phyloP scores from a whole-genome alignment of 2,329 filamentous ascomycete species.

The Apiospora phragmitis region DNA sequence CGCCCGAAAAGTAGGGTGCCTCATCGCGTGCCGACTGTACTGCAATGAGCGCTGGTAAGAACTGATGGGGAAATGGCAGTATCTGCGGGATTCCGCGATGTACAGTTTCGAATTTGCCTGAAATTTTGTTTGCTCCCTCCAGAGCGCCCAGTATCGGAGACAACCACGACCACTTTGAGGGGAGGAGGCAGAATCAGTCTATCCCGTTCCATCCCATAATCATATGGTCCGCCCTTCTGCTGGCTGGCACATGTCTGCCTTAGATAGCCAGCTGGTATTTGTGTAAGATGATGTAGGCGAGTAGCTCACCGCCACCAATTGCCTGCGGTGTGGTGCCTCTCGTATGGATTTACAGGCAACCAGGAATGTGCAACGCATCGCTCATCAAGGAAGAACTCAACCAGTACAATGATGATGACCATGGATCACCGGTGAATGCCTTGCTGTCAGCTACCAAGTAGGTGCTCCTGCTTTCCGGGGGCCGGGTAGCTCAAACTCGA shows the following conservation, averaged over 20 bases:
- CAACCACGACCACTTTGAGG: slow-evolving; percentile 34
- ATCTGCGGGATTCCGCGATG: slow-evolving; percentile 35
- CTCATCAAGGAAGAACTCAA: slow-evolving; percentile 40
- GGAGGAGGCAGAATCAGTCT: slow-evolving; percentile 37
- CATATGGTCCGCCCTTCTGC: slow-evolving; percentile 31
- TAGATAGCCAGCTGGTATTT: neutral
- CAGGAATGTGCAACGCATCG: slow-evolving; percentile 40
- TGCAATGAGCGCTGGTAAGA: slow-evolving; percentile 28
- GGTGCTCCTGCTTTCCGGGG: too few relatives aligned
- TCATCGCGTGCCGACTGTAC: slow-evolving; percentile 26
- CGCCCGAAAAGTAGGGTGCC: slow-evolving; percentile 23
- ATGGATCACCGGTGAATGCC: slow-evolving; percentile 43
- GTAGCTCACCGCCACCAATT: neutral
- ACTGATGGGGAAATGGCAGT: slow-evolving; percentile 24
- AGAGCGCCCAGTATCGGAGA: slow-evolving; percentile 42
- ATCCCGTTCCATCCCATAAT: neutral
- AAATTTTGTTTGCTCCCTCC: slow-evolving; percentile 42
- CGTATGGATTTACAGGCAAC: neutral
- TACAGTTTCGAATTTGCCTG: slow-evolving; percentile 42
- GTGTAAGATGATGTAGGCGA: neutral
- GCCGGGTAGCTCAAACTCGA: too few relatives aligned
- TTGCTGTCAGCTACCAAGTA: too few relatives aligned
- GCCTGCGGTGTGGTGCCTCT: neutral
- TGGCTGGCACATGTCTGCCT: slow-evolving; percentile 28
- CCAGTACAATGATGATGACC: slow-evolving; percentile 39